These are phyloP conservation scores for Planoprotostelium fungivorum DNA, from an alignment of 78 protist genomes.

Conservation along the genomic window DNA sequence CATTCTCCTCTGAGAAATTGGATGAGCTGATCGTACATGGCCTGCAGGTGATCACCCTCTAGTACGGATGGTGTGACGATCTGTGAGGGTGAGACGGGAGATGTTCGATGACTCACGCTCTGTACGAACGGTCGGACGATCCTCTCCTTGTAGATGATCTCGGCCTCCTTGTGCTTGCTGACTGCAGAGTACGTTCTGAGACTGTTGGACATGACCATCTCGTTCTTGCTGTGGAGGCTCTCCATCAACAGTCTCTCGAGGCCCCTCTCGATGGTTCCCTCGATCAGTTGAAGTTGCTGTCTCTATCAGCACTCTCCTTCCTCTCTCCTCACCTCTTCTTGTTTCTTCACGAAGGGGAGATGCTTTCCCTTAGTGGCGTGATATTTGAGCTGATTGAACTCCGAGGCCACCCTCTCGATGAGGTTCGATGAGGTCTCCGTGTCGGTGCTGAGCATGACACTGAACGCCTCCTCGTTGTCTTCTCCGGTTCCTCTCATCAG, in stretches of 20 bases:
- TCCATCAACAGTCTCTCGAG: background rate
- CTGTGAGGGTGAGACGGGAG: background rate
- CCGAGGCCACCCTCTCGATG: conserved; percentile 30
- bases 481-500: background rate
- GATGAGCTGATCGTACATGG: background rate
- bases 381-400: conserved; percentile 27
- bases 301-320: too few relatives aligned
- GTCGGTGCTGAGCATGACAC: background rate
- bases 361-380: background rate
- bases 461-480: background rate
- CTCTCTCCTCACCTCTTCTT: background rate
- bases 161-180: background rate
- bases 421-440: background rate
- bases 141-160: background rate
- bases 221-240: background rate
- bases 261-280: background rate
- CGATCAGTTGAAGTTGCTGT: background rate
- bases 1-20: background rate
- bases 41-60: background rate
- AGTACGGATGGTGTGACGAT: background rate
- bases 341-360: background rate
- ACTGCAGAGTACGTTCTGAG: background rate
- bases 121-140: background rate
- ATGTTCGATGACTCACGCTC: background rate
- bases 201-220: background rate